Percentiles rank a stretch among this genome's conserved stretches.
Conservation (phyloP, 805 yeast species). For the Lipomyces anomalus region DNA sequence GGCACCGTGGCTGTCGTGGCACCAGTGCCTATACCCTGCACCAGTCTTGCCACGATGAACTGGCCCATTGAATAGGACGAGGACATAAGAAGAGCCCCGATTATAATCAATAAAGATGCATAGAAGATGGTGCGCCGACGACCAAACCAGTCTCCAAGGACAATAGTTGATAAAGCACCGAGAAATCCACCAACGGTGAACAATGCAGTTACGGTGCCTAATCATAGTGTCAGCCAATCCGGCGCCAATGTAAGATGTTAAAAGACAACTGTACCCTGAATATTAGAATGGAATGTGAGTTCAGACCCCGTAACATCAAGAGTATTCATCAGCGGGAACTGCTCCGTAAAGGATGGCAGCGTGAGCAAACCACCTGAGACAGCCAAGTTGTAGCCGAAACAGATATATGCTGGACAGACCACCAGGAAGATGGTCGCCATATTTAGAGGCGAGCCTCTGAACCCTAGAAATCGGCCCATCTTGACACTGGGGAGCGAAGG, state of each 20-base stretch:
- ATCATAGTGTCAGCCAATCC: too few relatives aligned
- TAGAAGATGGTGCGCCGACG: constrained; percentile 56
- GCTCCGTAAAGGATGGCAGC: background rate
- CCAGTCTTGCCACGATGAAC: constrained; percentile 63
- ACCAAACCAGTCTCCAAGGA: constrained; percentile 57
- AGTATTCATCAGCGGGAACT: background rate
- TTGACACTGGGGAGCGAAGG: too few relatives aligned
- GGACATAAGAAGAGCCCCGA: constrained; percentile 57
- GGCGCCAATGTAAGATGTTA: too few relatives aligned
- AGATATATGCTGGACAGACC: constrained; percentile 1
- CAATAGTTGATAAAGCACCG: constrained; percentile 62
- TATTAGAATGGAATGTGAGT: too few relatives aligned
- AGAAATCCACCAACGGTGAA: constrained; percentile 73
- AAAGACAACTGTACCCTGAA: too few relatives aligned
- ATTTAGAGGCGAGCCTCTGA: background rate
- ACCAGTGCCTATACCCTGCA: constrained; percentile 73
- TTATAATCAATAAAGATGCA: constrained; percentile 53
- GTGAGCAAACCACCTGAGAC: constrained; percentile 1
- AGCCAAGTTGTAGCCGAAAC: background rate
- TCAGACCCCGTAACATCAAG: background rate
- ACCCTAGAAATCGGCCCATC: too few relatives aligned
- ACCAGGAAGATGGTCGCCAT: background rate
- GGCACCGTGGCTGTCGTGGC: constrained; percentile 73
- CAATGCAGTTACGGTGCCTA: constrained; percentile 30
- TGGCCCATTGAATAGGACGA: constrained; percentile 58